Evolutionary conservation across 371 early-diverging fungal species (phyloP).

Genomic region (Syncephalastrum contaminatum): DNA sequence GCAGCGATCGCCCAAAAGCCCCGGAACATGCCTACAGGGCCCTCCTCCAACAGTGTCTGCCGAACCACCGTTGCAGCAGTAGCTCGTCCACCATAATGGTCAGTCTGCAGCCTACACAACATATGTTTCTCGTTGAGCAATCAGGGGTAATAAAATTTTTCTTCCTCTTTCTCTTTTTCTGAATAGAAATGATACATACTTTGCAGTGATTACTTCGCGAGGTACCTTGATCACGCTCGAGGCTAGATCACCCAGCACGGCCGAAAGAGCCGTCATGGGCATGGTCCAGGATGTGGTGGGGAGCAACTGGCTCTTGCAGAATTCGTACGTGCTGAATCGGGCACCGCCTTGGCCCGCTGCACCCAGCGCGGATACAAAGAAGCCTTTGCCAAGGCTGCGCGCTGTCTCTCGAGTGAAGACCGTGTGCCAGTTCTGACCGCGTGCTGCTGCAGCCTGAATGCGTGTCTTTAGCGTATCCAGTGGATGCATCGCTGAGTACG

Average conservation of each 20-base stretch:
- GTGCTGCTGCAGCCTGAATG: slow-evolving; percentile 57
- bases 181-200: slow-evolving; percentile 14
- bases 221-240: slow-evolving; percentile 83
- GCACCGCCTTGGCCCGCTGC: slow-evolving; percentile 80
- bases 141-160: slow-evolving; percentile 9
- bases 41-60: slow-evolving; percentile 62
- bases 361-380: slow-evolving; percentile 65
- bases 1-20: slow-evolving; percentile 79
- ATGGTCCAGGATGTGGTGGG: slow-evolving; percentile 41
- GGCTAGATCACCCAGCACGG: slow-evolving; percentile 74
- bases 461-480: slow-evolving; percentile 71
- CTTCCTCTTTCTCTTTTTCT: slow-evolving; percentile 1
- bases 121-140: neutral
- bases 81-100: slow-evolving; percentile 42
- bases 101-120: slow-evolving; percentile 62
- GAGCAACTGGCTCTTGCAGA: slow-evolving; percentile 63
- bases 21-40: slow-evolving; percentile 69
- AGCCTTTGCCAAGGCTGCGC: slow-evolving; percentile 64
- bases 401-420: slow-evolving; percentile 54
- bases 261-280: slow-evolving; percentile 71
- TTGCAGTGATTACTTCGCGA: slow-evolving; percentile 80
- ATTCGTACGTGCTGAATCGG: slow-evolving; percentile 76
- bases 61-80: slow-evolving; percentile 54
- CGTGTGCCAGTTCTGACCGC: slow-evolving; percentile 35
- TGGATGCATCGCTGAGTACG: slow-evolving; percentile 74